Base-by-base conservation (phyloP, 2,329 filamentous ascomycete species). In the Pyricularia grisea region DNA sequence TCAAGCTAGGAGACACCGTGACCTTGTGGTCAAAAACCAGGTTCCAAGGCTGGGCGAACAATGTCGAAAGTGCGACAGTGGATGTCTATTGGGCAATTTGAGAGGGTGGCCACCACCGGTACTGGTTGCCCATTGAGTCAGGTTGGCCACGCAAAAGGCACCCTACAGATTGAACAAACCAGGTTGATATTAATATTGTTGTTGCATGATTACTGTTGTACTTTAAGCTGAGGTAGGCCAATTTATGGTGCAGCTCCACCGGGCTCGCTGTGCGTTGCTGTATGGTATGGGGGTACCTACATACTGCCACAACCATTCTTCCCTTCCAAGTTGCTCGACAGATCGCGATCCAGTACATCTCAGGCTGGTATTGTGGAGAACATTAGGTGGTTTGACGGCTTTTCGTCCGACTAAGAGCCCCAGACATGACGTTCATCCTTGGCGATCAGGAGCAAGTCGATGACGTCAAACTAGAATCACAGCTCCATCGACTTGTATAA, bases 21-120 rank as follows among this genome's bases (percentile, higher is more conserved):
- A 89, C 87, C 0, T 73, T 90, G 1, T 90, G 87, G 87, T 87
- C 79, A 0, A 87, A 85, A 76, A 81, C 85, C 2, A 81, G 87
- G 70, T 89, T 86, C 69, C 76, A 74, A 0, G 82, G 77, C 0
- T 90, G 88, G 88, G 65, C 68, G 1, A 89, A 89, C 71, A 68
- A 77, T 14, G 75, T 89, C 11, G 75, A 84, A 65, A 79, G 77
- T 14, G 83, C 84, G 2, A 79, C 81, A 74, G 77, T 89, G 33
- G 84, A 86, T 69, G 79, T 89, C 30, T 89, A 86, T 73, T 90
- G 86, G 85, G 84, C 85, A 0, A 74, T 76, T 70, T 87, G 75
- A 78, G 65, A 55, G 4, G 20, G 20, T 20, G 20, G 50, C 20
- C 61, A 17, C 14, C 12, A 3, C 61, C 23, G 5, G 61, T 17